Conservation (phyloP, 306 rosid genomes). For the Glycine tomentella region DNA sequence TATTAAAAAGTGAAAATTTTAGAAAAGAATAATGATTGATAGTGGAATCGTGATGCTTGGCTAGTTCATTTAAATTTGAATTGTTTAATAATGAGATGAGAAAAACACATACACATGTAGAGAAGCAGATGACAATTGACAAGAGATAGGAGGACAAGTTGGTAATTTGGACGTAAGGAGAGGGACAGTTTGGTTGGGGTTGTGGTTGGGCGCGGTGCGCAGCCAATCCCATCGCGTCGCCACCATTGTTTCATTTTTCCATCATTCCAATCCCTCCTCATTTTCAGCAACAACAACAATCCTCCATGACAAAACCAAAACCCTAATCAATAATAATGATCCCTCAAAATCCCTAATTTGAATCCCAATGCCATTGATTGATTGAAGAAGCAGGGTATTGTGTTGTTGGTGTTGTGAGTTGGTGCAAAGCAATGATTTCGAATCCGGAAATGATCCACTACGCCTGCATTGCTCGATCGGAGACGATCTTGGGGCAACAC, state of each 20-base stretch:
- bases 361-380: too few relatives aligned
- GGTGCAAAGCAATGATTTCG: conserved; percentile 44
- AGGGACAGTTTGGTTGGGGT: not conserved
- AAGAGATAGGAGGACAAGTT: not conserved
- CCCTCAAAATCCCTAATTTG: too few relatives aligned
- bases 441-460: conserved; percentile 73
- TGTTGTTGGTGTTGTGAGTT: too few relatives aligned
- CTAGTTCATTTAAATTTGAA: too few relatives aligned
- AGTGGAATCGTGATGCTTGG: too few relatives aligned
- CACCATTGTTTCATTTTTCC: not conserved
- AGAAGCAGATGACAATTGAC: too few relatives aligned
- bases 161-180: not conserved
- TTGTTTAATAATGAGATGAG: too few relatives aligned
- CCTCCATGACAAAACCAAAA: not conserved
- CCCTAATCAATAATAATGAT: not conserved
- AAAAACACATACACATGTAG: too few relatives aligned
- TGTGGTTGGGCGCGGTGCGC: conserved; percentile 5
- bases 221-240: conserved; percentile 7
- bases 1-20: not conserved
- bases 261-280: not conserved
- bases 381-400: too few relatives aligned
- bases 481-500: conserved; percentile 68
- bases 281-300: not conserved
- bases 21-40: not conserved
- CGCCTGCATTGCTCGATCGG: conserved; percentile 77